Evolutionary conservation across 345 rosid genomes (phyloP).

Genomic region (Lepidium sativum): DNA sequence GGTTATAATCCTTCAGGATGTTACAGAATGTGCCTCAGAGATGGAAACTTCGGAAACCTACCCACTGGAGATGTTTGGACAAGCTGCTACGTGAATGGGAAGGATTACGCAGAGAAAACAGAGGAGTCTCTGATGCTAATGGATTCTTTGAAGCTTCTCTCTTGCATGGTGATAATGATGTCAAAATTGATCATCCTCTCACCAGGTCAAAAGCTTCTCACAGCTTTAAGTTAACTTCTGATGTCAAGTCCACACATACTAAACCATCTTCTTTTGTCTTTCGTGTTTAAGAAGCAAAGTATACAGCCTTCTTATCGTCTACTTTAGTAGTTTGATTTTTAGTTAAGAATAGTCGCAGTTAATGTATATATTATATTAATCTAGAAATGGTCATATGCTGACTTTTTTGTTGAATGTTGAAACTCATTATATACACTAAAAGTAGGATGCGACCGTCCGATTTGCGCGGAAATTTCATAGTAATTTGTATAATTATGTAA

Average conservation of each 20-base stretch:
- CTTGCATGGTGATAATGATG: slow-evolving; percentile 50
- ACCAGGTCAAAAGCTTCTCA: slow-evolving; percentile 2
- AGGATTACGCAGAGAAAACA: not conserved
- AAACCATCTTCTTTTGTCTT: not conserved
- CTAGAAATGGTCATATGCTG: no score
- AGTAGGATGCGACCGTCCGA: no score
- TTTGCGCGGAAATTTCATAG: no score
- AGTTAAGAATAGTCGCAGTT: no score
- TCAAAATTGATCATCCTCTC: slow-evolving; percentile 21
- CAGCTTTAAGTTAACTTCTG: not conserved
- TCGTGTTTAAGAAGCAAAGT: not conserved
- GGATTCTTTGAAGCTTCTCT: slow-evolving; percentile 53
- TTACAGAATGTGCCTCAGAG: slow-evolving; percentile 64
- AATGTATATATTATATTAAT: no score
- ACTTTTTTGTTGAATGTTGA: no score
- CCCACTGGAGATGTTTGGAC: slow-evolving; percentile 65
- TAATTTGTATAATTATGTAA: no score
- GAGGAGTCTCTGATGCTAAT: slow-evolving; percentile 30
- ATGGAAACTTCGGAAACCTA: slow-evolving; percentile 52
- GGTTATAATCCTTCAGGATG: slow-evolving; percentile 56
- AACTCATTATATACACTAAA: not conserved
- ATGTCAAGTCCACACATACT: not conserved
- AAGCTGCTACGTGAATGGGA: slow-evolving; percentile 57
- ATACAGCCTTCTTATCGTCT: no score
- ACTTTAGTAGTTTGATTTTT: not conserved